Conservation (phyloP, 2,329 filamentous ascomycete species). For the Ophiostoma montium region DNA sequence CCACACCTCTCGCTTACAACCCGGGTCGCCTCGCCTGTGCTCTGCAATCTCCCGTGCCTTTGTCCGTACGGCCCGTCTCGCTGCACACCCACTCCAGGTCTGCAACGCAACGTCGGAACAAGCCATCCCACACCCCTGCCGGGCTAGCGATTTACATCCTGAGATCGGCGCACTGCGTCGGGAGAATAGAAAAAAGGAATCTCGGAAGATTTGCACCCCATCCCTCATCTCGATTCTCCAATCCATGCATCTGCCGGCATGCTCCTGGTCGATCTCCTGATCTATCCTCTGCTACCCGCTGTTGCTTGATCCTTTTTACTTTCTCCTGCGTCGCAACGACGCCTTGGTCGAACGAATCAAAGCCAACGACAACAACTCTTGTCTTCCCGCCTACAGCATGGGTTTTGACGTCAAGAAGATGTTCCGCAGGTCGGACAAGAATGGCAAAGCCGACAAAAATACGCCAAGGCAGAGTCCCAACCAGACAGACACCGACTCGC, state of each 20-base stretch:
- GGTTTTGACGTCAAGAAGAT: slow-evolving; percentile 11
- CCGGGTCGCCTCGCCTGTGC: too few relatives aligned
- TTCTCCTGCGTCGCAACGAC: not conserved
- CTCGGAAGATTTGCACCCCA: not conserved
- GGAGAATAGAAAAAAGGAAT: not conserved
- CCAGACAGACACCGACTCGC: slow-evolving; percentile 7
- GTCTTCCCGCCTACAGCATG: too few relatives aligned
- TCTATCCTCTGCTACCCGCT: not conserved
- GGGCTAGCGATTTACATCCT: slow-evolving; percentile 2
- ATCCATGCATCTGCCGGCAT: not conserved
- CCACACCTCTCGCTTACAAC: too few relatives aligned
- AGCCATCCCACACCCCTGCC: not conserved
- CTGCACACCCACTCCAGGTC: not conserved
- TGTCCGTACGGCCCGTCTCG: too few relatives aligned
- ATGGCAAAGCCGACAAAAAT: slow-evolving; percentile 1
- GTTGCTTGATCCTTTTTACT: not conserved
- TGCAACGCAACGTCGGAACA: too few relatives aligned
- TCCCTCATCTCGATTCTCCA: too few relatives aligned
- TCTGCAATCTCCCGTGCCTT: too few relatives aligned
- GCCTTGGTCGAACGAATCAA: too few relatives aligned
- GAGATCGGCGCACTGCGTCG: slow-evolving; percentile 1
- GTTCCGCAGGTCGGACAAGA: slow-evolving; percentile 9
- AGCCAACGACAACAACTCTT: too few relatives aligned
- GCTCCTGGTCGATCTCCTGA: not conserved
- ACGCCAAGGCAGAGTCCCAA: not conserved